A percentile compares a stretch with the other conserved stretches of the same genome.
Evolutionary conservation across 2,329 filamentous ascomycete species (phyloP).

Genomic region (Nothopassalora personata): DNA sequence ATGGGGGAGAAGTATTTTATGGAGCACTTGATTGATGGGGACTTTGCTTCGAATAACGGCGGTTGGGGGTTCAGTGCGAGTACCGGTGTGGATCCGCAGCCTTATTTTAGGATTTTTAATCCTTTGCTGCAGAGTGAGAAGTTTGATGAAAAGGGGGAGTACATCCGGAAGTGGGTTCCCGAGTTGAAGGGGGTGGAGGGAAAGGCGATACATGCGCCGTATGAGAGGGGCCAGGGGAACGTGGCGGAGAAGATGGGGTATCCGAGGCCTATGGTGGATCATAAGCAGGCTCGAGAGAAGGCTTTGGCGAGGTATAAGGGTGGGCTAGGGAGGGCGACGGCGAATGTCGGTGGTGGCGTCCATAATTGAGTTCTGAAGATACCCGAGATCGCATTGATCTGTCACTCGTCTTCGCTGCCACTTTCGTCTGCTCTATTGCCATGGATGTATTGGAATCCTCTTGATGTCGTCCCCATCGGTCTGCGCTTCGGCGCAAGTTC

Average conservation of each 20-base stretch:
- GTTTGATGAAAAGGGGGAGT: constrained; percentile 72
- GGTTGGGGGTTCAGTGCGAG: constrained; percentile 63
- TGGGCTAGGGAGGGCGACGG: constrained; percentile 51
- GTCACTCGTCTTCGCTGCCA: not conserved
- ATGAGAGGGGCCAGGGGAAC: constrained; percentile 56
- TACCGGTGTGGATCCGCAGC: constrained; percentile 76
- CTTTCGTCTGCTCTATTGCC: not conserved
- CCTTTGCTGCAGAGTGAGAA: constrained; percentile 78
- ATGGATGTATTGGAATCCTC: not conserved
- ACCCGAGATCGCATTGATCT: not conserved
- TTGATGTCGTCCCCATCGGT: not conserved
- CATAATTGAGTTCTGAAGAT: constrained; percentile 23
- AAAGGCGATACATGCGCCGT: constrained; percentile 76
- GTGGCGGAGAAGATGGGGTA: constrained; percentile 64
- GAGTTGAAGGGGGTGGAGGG: constrained; percentile 62
- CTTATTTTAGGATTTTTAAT: constrained; percentile 89
- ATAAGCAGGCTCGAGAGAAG: constrained; percentile 62
- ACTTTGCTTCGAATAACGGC: constrained; percentile 73
- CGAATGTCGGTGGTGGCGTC: constrained; percentile 34
- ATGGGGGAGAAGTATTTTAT: constrained; percentile 79
- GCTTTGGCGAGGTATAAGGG: constrained; percentile 67
- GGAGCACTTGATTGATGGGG: constrained; percentile 71
- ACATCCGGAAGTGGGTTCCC: constrained; percentile 76
- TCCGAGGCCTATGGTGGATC: constrained; percentile 68
- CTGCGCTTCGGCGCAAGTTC: not conserved